Evolutionary conservation across 139 green algal genomes (phyloP), one percentile per base, ranked within the genome.

Genomic region (Micractinium sp.): DNA sequence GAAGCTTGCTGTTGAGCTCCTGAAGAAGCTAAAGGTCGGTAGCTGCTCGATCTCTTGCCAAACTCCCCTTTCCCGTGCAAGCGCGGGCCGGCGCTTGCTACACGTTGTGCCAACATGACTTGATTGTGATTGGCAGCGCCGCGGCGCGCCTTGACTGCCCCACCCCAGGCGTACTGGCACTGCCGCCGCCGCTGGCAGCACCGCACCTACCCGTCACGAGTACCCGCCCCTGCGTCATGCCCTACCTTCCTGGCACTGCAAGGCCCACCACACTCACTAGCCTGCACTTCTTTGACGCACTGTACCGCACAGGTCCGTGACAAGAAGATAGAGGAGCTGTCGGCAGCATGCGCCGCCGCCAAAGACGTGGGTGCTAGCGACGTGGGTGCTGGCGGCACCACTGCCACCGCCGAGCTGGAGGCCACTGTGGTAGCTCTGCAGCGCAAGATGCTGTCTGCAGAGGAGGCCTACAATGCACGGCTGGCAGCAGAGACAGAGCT

Each of bases 271-370:
- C 33, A 27, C 16, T 47, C 39, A 56, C 47, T 38, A n/a, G 14
- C 9, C 47, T 27, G 47, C 81, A 23, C 20, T 76, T 4, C n/a
- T 61, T 63, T 83, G 29, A 60, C 29, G 31, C 25, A 82, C 23
- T 33, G 66, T 76, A 25, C 75, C 53, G 27, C 61, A 29, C 87
- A 92, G 83, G 85, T 83, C 0, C 87, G 87, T 3, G 91, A 94
- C 67, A 93, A 93, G 63, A 74, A 75, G 18, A 94, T 94, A 31
- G 87, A 82, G 22, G 91, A 93, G 33, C 85, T 93, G 16, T 41
- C 20, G 27, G 82, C 82, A 29, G 82, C 63, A 78, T 78, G 81
- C 35, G 61, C 66, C 16, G 47, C 35, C 13, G 73, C 71, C 86
- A 82, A 74, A 41, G 23, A 41, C 74, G 74, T 12, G 29, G 74